Percentiles rank a stretch among this genome's conserved stretches.
phyloP scores from a whole-genome alignment of 2,329 filamentous ascomycete genomes.

The Lachnellula arida region DNA sequence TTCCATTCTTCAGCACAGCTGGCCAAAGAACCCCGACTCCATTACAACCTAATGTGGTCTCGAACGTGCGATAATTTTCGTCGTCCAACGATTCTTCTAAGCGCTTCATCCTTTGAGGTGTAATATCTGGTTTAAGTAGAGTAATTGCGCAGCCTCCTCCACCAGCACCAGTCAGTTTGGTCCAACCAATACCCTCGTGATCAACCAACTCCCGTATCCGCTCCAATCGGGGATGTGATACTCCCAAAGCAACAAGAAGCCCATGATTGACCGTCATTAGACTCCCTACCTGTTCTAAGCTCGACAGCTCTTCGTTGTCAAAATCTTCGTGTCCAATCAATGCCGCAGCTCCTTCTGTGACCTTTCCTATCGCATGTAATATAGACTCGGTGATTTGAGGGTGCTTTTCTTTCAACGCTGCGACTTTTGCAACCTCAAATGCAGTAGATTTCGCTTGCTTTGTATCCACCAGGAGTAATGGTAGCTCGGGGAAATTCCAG shows the following conservation, averaged over 20 bases:
- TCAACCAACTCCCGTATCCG: slow-evolving; percentile 88
- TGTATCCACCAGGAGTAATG: slow-evolving; percentile 85
- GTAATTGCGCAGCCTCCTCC: slow-evolving; percentile 96
- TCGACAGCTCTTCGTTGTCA: slow-evolving; percentile 57
- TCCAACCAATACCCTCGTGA: slow-evolving; percentile 87
- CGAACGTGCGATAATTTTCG: slow-evolving; percentile 78
- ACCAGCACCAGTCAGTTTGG: slow-evolving; percentile 92
- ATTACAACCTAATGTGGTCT: slow-evolving; percentile 86
- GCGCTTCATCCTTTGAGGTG: slow-evolving; percentile 50
- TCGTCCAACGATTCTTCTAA: slow-evolving; percentile 61
- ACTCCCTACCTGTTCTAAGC: slow-evolving; percentile 73
- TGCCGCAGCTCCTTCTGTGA: slow-evolving; percentile 52
- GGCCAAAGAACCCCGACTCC: slow-evolving; percentile 94
- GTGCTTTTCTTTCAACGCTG: slow-evolving; percentile 62
- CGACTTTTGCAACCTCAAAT: slow-evolving; percentile 83
- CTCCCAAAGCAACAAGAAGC: slow-evolving; percentile 81
- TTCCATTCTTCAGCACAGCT: slow-evolving; percentile 80
- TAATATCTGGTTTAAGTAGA: slow-evolving; percentile 65
- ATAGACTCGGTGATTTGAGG: slow-evolving; percentile 76
- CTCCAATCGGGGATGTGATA: slow-evolving; percentile 91
- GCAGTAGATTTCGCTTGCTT: slow-evolving; percentile 81
- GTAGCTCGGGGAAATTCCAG: slow-evolving; percentile 86
- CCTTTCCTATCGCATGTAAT: slow-evolving; percentile 77
- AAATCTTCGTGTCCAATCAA: slow-evolving; percentile 60
- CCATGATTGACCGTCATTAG: slow-evolving; percentile 94